Conservation (phyloP, 176 grass and related monocot species). For the Oropetium thomaeum region DNA sequence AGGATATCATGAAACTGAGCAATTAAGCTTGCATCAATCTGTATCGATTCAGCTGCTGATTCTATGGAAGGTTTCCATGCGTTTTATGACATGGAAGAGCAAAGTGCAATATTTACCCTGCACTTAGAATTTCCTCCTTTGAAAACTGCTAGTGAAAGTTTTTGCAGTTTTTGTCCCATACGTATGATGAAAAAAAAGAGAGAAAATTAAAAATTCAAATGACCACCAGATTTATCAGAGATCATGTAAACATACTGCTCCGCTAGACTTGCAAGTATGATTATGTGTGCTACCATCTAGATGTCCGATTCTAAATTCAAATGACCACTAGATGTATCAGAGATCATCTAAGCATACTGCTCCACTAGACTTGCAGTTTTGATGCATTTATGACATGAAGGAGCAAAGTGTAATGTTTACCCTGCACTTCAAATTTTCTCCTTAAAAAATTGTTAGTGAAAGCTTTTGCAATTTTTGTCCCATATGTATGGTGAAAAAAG, state of each 20-base stretch:
- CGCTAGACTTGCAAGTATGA: background rate
- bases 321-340: too few relatives aligned
- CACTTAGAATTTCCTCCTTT: background rate
- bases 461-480: background rate
- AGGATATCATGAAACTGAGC: background rate
- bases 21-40: background rate
- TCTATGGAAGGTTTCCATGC: background rate
- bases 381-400: background rate
- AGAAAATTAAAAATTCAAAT: background rate
- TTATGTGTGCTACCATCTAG: background rate
- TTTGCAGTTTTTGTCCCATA: background rate
- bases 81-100: background rate
- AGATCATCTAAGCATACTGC: too few relatives aligned
- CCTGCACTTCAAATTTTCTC: background rate
- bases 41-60: background rate
- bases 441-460: background rate
- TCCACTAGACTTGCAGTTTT: too few relatives aligned
- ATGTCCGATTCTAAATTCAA: too few relatives aligned
- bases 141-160: background rate
- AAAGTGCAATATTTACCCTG: conserved; percentile 6
- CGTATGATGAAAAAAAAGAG: background rate
- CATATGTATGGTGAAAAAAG: background rate
- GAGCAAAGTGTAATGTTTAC: conserved; percentile 8
- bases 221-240: background rate
- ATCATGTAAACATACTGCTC: background rate